These are phyloP conservation scores for Pinus taeda DNA, from an alignment of 75 land plant species.

Conservation along the genomic window DNA sequence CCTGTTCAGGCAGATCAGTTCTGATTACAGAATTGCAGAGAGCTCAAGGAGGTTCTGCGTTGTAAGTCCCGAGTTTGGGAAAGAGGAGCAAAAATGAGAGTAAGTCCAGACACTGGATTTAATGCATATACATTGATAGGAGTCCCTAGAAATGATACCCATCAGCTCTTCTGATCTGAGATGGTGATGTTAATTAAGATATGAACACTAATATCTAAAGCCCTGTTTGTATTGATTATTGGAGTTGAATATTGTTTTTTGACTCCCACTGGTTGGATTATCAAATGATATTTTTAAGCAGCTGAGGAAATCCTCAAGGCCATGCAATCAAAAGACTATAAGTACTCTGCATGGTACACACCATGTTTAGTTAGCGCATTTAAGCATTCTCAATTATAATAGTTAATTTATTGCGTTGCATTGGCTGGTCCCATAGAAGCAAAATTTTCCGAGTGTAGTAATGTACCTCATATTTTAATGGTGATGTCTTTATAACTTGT, in stretches of 20 bases:
- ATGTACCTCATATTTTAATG: not conserved
- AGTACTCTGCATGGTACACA: no score
- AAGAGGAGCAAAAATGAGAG: not conserved
- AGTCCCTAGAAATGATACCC: not conserved
- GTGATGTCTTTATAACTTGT: not conserved
- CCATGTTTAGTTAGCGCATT: no score
- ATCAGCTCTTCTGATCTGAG: not conserved
- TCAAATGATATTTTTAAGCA: not conserved
- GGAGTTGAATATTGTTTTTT: not conserved
- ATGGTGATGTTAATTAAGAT: not conserved
- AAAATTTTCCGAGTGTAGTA: no score
- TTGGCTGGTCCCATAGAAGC: no score
- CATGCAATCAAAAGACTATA: not conserved
- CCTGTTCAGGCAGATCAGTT: not conserved
- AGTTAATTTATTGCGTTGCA: no score
- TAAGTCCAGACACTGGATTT: not conserved
- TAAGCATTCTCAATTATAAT: no score
- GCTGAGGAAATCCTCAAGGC: no score
- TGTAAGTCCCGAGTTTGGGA: not conserved
- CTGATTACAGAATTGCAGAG: no score
- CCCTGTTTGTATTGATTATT: not conserved
- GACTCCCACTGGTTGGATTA: not conserved
- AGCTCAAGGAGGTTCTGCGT: no score
- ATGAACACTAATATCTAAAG: not conserved
- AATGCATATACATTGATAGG: no score